Evolutionary conservation across 139 green algal genomes (phyloP), one percentile per base, ranked within the genome.

Genomic region (Chlamydomonas incerta): DNA sequence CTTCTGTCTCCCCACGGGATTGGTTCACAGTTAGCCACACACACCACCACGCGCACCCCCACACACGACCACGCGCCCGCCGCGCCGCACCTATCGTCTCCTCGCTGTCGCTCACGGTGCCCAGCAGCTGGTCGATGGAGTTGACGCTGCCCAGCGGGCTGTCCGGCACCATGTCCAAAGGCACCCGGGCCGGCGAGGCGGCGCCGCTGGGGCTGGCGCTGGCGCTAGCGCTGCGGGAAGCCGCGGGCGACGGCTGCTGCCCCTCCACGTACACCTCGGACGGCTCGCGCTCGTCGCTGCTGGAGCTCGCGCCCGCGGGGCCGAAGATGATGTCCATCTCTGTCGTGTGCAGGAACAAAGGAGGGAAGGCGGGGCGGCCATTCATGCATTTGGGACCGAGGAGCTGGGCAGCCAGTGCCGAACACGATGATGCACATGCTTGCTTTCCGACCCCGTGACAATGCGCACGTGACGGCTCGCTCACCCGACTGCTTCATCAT

Each of bases 241-340:
- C 52, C 52, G 46, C 31, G 11, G 34, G 41, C 70, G 23, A 17
- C 26, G 46, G 41, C 70, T 14, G 70, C 71, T 6, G 24, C 46
- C 14, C 62, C 17, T 68, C 13, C 26, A 68, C 34, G 62, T 14
- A 33, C 62, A 50, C 41, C 41, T 50, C 41, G 41, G 41, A 50
- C 6, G 41, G 69, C 21, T 9, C 55, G 10, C 65, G 29, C 66
- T 65, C 57, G 28, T 17, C 35, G 58, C 57, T 33, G 58, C 31
- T 31, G 34, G 28, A 31, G 28, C 6, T 33, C 31, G 6, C 66
- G 66, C 26, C 23, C 14, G 20, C 55, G 13, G 31, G 14, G 15
- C 74, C 74, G 58, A 82, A 82, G 34, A 82, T 41, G 20, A 58
- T 58, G 37, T 82, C 58, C 74, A 82, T 82, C 17, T 82, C 74